Evolutionary conservation across 768 basidiomycete genomes (phyloP), one percentile per base, ranked within the genome.

Genomic region (Arthromyces matolae): DNA sequence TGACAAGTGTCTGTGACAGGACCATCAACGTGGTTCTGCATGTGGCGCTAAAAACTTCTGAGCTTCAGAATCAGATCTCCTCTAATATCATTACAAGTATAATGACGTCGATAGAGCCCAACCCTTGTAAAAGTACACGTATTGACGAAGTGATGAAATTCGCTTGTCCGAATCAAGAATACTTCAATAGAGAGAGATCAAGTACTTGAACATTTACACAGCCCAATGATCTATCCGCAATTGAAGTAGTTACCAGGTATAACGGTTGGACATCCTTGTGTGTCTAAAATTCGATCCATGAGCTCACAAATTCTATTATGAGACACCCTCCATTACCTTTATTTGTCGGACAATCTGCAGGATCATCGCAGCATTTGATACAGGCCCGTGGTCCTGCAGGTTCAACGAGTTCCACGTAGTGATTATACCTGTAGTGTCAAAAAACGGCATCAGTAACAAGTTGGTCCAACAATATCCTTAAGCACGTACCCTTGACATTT

Each of bases 401-500:
- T 57, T 82, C 80, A 22, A 81, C 68, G 14, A 81, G 62, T 52
- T 82, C 80, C 18, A 80, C 77, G 54, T 80, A 82, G 59, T 80
- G 78, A 29, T 79, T 80, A 59, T 78, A 82, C 4, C 75, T 75
- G 33, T 8, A 33, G 12, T 12, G 9, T 23, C 8, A 16, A n/a
- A 34, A 44, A 12, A 24, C 27, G 29, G 16, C n/a, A n/a, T 33
- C 33, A 49, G 25, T 13, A 18, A n/a, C 33, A 39, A 16, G 44
- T 33, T 28, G 5, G 18, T 32, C 29, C 27, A 16, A 25, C 1
- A 5, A 8, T 2, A 20, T 8, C 39, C 47, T 10, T 14, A n/a
- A 32, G 64, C 25, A 50, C 45, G 39, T 40, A 79, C 73, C 78
- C 79, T 13, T 71, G 54, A 52, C 80, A 81, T 6, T 70, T 67